Conservation (phyloP, 345 rosid species). For the Corchorus olitorius region DNA sequence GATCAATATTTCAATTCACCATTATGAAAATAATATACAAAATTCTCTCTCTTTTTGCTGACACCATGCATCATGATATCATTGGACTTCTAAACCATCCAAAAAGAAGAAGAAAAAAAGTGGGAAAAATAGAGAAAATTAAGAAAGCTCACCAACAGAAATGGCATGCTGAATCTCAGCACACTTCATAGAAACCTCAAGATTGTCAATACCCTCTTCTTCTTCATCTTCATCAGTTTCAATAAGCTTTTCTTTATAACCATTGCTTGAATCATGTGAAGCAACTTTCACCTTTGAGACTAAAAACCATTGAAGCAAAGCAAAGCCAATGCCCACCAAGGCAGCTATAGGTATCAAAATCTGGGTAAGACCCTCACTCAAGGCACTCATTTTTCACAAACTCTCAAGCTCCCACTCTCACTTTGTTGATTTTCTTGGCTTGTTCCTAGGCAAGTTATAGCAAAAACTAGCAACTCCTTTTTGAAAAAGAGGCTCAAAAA, state of each 20-base stretch:
- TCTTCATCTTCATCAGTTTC: constrained; percentile 52
- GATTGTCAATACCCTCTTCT: constrained; percentile 51
- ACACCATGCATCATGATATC: background rate
- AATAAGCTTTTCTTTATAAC: constrained; percentile 43
- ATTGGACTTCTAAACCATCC: background rate
- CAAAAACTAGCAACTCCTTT: background rate
- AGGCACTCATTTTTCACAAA: constrained; percentile 37
- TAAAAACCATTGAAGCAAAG: constrained; percentile 67
- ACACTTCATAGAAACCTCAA: constrained; percentile 56
- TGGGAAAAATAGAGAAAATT: background rate
- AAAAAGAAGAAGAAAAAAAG: background rate
- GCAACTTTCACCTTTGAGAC: constrained; percentile 60
- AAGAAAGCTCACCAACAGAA: constrained; percentile 50
- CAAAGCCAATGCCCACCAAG: constrained; percentile 59
- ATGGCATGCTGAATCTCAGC: constrained; percentile 75
- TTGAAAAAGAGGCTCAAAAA: background rate
- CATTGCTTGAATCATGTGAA: constrained; percentile 29
- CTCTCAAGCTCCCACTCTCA: background rate
- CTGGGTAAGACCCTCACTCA: constrained; percentile 55
- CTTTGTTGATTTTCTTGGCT: constrained; percentile 7
- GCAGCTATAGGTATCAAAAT: constrained; percentile 53
- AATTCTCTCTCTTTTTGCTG: background rate
- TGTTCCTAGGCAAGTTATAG: constrained; percentile 7
- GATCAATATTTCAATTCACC: background rate
- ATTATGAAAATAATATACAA: background rate